These are phyloP conservation scores for Sphagnum contortum DNA, from an alignment of 225 moss, liverwort and hornwort species.

Conservation along the genomic window DNA sequence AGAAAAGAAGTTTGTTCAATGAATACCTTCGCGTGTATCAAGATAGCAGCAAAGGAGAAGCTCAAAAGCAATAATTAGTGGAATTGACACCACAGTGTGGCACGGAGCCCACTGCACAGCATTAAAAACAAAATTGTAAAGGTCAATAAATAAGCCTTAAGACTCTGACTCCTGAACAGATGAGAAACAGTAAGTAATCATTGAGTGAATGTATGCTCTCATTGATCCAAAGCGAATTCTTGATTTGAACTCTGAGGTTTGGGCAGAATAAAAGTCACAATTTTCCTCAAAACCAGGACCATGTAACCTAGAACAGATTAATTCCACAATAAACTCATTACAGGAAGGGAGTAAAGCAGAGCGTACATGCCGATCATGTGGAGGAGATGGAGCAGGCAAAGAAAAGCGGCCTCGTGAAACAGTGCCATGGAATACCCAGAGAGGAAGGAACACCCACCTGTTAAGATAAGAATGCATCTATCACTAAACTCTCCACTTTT, in stretches of 20 bases:
- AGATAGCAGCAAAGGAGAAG: constrained; percentile 93
- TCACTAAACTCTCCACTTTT: neutral
- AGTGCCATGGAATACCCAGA: constrained; percentile 89
- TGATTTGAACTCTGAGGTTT: no score
- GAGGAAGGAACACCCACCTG: constrained; percentile 92
- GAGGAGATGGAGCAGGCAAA: constrained; percentile 90
- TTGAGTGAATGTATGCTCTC: no score
- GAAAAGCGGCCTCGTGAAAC: constrained; percentile 88
- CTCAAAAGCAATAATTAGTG: constrained; percentile 86
- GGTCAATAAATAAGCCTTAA: neutral
- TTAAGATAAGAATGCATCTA: constrained; percentile 4
- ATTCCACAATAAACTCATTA: no score
- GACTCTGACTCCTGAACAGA: no score
- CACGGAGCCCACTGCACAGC: constrained; percentile 94
- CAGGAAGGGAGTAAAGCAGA: neutral
- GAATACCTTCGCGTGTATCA: constrained; percentile 63
- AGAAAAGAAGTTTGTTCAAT: neutral
- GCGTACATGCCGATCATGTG: constrained; percentile 90
- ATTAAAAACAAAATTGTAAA: neutral
- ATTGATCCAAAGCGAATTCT: no score
- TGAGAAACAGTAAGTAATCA: no score
- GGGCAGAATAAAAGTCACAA: no score
- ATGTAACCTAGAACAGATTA: no score
- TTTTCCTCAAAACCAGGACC: no score
- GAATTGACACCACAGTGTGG: constrained; percentile 90